Base-by-base conservation (phyloP, 2,329 filamentous ascomycete species). In the Fusarium setosum region DNA sequence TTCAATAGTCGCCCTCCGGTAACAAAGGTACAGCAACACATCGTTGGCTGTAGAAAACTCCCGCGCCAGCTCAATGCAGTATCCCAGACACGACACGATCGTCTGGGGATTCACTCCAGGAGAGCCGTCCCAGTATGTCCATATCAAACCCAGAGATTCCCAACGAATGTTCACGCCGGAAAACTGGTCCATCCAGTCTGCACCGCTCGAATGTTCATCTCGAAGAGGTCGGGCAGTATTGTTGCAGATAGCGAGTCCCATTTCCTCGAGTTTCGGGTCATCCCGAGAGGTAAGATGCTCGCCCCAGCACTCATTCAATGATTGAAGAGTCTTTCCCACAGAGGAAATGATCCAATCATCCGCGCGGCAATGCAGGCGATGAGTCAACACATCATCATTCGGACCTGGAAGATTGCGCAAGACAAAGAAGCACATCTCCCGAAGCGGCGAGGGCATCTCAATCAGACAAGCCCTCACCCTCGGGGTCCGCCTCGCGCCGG, bases 71-170 rank as follows among this genome's bases (percentile, higher is more conserved):
- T 75, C 74, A n/a, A 80, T 71, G 29, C 78, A 81, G 29, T 76
- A 67, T 4, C 62, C 59, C 32, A 74, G 57, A 40, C 61, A 72
- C 21, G 45, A 34, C 4, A 52, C 44, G 1, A 66, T 49, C 4
- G 17, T 62, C 2, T 59, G 17, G 3, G 49, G 37, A 10, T 58
- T 53, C 3, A 21, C 35, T 3, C 40, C 40, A 6, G 53, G 51
- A 7, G 34, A 48, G 1, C 56, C 44, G 44, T 68, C 59, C 61
- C 69, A 70, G 13, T 70, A 65, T 0, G 71, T 60, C 72, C 68
- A 83, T 2, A 82, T 64, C 11, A 82, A 51, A 0, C 80, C 81
- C 2, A 84, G 53, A 0, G 78, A 76, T 51, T 84, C 81, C 82
- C 81, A 84, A 1, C 82, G 74, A 18, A 81, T 68, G 15, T 76